phyloP scores from a whole-genome alignment of 163 green algal species.

The Volvox carteri region DNA sequence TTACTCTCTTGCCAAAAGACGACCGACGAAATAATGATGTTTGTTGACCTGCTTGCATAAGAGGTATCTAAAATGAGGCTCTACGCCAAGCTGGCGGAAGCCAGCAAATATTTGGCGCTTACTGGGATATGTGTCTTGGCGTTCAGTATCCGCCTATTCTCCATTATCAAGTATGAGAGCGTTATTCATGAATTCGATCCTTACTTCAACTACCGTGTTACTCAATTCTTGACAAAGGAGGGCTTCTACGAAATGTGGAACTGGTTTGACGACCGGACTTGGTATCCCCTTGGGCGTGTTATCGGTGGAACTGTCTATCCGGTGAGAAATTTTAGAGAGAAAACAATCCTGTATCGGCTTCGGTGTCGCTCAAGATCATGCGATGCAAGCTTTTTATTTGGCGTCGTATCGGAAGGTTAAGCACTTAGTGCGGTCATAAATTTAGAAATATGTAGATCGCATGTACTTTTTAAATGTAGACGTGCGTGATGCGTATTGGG shows the following conservation, averaged over 20 bases:
- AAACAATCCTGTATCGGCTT: not conserved
- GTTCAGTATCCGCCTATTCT: slow-evolving; percentile 84
- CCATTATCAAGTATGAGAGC: slow-evolving; percentile 93
- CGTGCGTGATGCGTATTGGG: too few species aligned
- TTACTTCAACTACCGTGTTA: slow-evolving; percentile 95
- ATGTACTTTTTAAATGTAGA: too few species aligned
- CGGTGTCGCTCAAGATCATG: slow-evolving; percentile 1
- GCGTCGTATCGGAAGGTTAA: not conserved
- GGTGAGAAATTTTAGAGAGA: slow-evolving; percentile 54
- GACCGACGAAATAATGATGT: too few species aligned
- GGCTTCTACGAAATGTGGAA: slow-evolving; percentile 94
- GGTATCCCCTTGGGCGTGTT: slow-evolving; percentile 93
- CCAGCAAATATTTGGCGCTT: slow-evolving; percentile 65
- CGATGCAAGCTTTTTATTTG: slow-evolving; percentile 3
- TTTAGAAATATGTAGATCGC: too few species aligned
- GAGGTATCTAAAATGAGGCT: slow-evolving; percentile 35
- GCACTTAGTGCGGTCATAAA: too few species aligned
- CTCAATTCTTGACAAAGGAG: slow-evolving; percentile 86
- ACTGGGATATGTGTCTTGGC: slow-evolving; percentile 76
- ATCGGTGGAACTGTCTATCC: slow-evolving; percentile 94
- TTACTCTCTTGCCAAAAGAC: too few species aligned
- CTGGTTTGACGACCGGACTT: slow-evolving; percentile 94
- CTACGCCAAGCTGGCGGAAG: not conserved
- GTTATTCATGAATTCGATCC: slow-evolving; percentile 84
- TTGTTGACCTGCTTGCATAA: too few species aligned